A percentile compares a stretch with the other conserved stretches of the same genome.
Evolutionary conservation across 139 green algal genomes (phyloP).

Genomic region (Volvox reticuliferus): DNA sequence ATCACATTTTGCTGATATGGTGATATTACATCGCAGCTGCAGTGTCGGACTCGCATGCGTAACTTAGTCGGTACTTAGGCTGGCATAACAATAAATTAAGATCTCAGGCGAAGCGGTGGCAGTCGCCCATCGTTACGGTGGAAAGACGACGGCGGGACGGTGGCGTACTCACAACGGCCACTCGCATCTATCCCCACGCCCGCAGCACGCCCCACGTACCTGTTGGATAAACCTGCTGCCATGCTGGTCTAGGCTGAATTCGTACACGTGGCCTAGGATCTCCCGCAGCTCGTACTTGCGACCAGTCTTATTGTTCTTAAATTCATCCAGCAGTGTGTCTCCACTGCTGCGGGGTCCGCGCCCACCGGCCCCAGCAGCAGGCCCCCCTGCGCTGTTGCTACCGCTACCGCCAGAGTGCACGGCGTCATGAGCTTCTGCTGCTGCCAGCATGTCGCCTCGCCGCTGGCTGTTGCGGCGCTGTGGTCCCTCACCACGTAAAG

Average conservation of each 20-base stretch:
- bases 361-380: not conserved
- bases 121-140: no score
- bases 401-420: not conserved
- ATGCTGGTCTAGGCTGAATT: slow-evolving; percentile 91
- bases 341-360: slow-evolving; percentile 44
- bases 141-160: no score
- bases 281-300: slow-evolving; percentile 68
- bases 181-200: not conserved
- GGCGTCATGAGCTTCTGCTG: not conserved
- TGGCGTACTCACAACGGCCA: not conserved
- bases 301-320: slow-evolving; percentile 78
- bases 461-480: slow-evolving; percentile 37
- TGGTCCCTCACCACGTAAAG: not conserved
- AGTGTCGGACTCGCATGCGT: no score
- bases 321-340: slow-evolving; percentile 84
- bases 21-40: no score
- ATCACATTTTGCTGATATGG: no score
- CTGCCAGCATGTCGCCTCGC: not conserved
- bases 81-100: no score
- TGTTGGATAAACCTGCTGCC: slow-evolving; percentile 94
- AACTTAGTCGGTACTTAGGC: no score
- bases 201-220: not conserved
- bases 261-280: slow-evolving; percentile 80
- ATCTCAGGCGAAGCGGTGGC: no score
- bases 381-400: not conserved